Percentiles rank a stretch among this genome's conserved stretches.
Conservation (phyloP, 139 green algal species). For the Chlamydomonas urium region DNA sequence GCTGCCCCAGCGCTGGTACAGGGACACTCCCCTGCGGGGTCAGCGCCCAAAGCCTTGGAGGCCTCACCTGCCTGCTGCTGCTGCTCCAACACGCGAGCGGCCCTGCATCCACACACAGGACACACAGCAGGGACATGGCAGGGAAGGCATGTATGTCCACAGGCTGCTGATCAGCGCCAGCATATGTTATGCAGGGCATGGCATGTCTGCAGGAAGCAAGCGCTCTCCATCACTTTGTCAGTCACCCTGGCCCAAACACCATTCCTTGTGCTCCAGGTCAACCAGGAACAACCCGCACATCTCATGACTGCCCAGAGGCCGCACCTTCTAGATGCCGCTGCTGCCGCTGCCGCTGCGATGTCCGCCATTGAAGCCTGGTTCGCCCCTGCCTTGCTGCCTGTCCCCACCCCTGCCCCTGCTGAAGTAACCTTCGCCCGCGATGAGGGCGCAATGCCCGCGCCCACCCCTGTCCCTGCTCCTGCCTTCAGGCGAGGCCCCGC, state of each 20-base stretch:
- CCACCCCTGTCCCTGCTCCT: neutral
- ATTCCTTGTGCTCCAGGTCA: neutral
- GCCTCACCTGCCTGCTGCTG: neutral
- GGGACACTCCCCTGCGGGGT: too few relatives aligned
- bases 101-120: neutral
- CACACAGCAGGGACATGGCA: too few relatives aligned
- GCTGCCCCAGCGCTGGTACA: neutral
- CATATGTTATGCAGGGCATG: neutral
- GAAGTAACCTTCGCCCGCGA: neutral
- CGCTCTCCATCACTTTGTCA: neutral
- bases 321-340: neutral
- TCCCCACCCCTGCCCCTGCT: neutral
- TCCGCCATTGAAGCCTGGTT: neutral
- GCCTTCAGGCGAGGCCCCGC: neutral
- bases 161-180: neutral
- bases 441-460: neutral
- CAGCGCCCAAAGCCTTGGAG: neutral
- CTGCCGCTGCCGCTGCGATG: constrained; percentile 14
- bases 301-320: neutral
- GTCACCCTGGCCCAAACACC: neutral
- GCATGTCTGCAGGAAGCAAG: neutral
- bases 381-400: neutral
- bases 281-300: neutral
- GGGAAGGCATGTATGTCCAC: too few relatives aligned
- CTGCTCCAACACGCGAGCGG: neutral